Evolutionary conservation across 116 monocot genomes (phyloP).

Genomic region (Thalassia testudinum): DNA sequence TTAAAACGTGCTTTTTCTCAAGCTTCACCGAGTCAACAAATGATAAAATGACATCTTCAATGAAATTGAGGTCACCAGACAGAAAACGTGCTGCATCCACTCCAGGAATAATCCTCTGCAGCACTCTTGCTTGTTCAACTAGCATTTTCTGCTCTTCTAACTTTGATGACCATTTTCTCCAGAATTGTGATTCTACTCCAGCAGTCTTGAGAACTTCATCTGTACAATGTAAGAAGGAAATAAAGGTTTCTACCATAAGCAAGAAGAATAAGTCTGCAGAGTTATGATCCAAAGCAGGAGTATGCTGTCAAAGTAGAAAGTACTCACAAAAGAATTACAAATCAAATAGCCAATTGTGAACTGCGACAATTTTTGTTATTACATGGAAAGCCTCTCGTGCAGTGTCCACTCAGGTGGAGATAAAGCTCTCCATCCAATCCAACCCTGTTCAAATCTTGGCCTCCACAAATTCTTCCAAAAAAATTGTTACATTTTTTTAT

Average conservation of each 20-base stretch:
- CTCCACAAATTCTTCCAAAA: too few species aligned
- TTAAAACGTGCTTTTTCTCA: conserved; percentile 66
- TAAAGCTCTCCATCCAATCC: too few species aligned
- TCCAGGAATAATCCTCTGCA: conserved; percentile 65
- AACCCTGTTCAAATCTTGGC: too few species aligned
- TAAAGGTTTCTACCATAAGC: neutral
- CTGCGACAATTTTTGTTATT: too few species aligned
- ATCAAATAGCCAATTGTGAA: too few species aligned
- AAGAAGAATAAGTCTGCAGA: too few species aligned
- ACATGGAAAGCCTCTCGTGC: too few species aligned
- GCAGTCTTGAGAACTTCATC: conserved; percentile 46
- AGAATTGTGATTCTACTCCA: conserved; percentile 49
- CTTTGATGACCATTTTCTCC: conserved; percentile 80
- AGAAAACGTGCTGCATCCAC: conserved; percentile 62
- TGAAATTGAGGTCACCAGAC: conserved; percentile 68
- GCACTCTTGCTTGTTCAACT: conserved; percentile 49
- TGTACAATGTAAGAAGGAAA: conserved; percentile 2
- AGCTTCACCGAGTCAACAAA: conserved; percentile 69
- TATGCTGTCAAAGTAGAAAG: too few species aligned
- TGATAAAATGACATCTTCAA: conserved; percentile 39
- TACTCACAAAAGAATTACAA: too few species aligned
- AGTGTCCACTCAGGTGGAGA: too few species aligned
- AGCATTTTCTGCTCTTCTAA: conserved; percentile 74
- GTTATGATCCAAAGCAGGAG: too few species aligned
- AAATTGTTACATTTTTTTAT: too few species aligned